Percentiles rank a stretch among this genome's conserved stretches.
These are phyloP conservation scores for Paradendryphiella salina DNA, from an alignment of 2,329 filamentous ascomycete genomes.

Conservation along the genomic window DNA sequence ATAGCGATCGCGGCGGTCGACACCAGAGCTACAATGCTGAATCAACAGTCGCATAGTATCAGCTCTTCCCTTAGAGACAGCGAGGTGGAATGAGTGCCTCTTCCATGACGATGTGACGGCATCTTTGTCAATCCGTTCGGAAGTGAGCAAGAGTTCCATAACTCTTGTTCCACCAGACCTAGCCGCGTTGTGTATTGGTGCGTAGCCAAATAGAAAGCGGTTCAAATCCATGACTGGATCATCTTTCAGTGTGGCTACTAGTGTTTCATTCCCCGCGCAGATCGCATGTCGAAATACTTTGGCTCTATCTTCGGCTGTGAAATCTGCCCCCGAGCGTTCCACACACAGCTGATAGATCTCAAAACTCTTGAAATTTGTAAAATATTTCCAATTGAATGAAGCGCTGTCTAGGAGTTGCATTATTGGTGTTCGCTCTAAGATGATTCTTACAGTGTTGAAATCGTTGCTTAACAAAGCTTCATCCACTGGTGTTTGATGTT, in stretches of 20 bases:
- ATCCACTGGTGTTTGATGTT: not conserved
- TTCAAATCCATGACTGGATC: not conserved
- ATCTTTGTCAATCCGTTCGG: not conserved
- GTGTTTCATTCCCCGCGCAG: not conserved
- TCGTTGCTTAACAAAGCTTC: conserved; percentile 4
- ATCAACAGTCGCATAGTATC: not conserved
- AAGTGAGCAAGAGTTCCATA: not conserved
- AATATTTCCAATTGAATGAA: not conserved
- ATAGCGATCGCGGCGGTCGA: rapidly evolving
- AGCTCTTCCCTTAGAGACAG: not conserved
- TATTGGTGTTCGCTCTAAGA: not conserved
- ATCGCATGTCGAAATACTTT: not conserved
- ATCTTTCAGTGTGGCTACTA: not conserved
- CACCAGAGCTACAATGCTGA: not conserved
- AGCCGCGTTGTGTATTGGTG: not conserved
- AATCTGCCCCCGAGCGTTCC: not conserved
- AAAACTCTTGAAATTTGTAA: not conserved
- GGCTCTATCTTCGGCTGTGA: not conserved
- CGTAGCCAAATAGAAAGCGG: not conserved
- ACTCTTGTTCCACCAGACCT: not conserved
- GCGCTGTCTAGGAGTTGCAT: rapidly evolving
- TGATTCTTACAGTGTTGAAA: not conserved
- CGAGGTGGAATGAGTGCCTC: not conserved
- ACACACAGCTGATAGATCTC: not conserved
- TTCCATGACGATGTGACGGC: rapidly evolving